A percentile compares a stretch with the other conserved stretches of the same genome.
Conservation (phyloP, 768 basidiomycete species). For the Fomitopsis serialis region DNA sequence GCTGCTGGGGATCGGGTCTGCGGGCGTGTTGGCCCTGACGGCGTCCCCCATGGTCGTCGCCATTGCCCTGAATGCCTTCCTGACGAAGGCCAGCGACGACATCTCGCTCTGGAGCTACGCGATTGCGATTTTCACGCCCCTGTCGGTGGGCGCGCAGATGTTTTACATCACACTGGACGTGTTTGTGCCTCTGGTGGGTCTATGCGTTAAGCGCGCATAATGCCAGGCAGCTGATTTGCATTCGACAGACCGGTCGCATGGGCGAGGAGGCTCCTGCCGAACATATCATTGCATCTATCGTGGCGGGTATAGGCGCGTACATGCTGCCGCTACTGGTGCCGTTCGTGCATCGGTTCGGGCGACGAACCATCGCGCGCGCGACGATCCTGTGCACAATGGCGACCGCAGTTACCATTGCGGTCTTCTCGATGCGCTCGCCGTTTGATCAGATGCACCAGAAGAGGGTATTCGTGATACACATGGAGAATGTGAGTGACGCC, state of each 20-base stretch:
- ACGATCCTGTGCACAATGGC: constrained; percentile 42
- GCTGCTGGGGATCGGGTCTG: constrained; percentile 64
- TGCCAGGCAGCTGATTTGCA: not conserved
- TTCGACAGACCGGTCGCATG: constrained; percentile 67
- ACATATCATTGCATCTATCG: constrained; percentile 79
- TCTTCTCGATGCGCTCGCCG: constrained; percentile 54
- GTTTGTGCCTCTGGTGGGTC: constrained; percentile 79
- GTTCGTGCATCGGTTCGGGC: constrained; percentile 69
- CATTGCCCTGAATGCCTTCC: constrained; percentile 46
- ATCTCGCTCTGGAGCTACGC: constrained; percentile 62
- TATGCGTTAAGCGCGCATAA: too few species aligned
- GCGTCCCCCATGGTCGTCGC: constrained; percentile 52
- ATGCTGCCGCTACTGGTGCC: constrained; percentile 58
- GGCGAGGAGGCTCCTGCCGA: constrained; percentile 84
- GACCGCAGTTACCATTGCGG: constrained; percentile 47
- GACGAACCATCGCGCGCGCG: constrained; percentile 28
- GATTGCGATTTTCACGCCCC: constrained; percentile 49
- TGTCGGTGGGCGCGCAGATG: constrained; percentile 54
- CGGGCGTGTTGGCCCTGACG: constrained; percentile 66
- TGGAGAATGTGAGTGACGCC: constrained; percentile 69
- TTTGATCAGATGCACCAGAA: constrained; percentile 89
- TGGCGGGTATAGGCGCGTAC: constrained; percentile 51
- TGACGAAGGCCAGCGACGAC: constrained; percentile 26
- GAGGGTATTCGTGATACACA: constrained; percentile 75
- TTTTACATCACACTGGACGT: constrained; percentile 67